These are phyloP conservation scores for Aspergillus tamarii DNA, from an alignment of 2,329 filamentous ascomycete species.

Conservation along the genomic window DNA sequence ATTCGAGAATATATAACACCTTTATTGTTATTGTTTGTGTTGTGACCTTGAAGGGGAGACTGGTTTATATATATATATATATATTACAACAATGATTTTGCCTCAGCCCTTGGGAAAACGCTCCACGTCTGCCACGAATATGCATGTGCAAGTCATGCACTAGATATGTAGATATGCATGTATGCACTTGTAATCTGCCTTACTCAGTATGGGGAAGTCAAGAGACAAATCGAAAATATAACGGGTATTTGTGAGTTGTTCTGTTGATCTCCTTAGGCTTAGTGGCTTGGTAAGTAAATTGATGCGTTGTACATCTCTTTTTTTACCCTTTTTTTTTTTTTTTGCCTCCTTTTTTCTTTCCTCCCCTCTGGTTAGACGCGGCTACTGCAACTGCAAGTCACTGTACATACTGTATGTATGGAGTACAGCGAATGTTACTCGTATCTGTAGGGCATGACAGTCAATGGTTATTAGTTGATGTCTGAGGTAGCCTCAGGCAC, in stretches of 20 bases:
- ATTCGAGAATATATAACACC: not conserved
- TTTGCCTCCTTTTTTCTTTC: too few species aligned
- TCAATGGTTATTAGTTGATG: not conserved
- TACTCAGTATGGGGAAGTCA: not conserved
- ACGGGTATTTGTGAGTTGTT: not conserved
- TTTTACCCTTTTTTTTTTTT: not conserved
- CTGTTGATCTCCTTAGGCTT: not conserved
- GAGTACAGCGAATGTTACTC: not conserved
- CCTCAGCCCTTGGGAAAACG: not conserved
- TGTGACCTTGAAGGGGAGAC: not conserved
- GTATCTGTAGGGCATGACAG: not conserved
- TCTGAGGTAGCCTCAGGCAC: not conserved
- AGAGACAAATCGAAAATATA: not conserved
- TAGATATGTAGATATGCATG: not conserved
- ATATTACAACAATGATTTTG: not conserved
- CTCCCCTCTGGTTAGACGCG: not conserved
- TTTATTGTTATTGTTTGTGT: not conserved
- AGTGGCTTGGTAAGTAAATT: not conserved
- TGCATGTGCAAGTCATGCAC: slow-evolving; percentile 7
- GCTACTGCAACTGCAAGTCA: slow-evolving; percentile 5
- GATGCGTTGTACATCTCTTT: not conserved
- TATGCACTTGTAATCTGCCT: not conserved
- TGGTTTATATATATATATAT: not conserved
- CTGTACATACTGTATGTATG: slow-evolving; percentile 4
- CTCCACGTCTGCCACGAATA: not conserved